Evolutionary conservation across 2,329 filamentous ascomycete species (phyloP), one percentile per base, ranked within the genome.

Genomic region (Hansfordia pulvinata): DNA sequence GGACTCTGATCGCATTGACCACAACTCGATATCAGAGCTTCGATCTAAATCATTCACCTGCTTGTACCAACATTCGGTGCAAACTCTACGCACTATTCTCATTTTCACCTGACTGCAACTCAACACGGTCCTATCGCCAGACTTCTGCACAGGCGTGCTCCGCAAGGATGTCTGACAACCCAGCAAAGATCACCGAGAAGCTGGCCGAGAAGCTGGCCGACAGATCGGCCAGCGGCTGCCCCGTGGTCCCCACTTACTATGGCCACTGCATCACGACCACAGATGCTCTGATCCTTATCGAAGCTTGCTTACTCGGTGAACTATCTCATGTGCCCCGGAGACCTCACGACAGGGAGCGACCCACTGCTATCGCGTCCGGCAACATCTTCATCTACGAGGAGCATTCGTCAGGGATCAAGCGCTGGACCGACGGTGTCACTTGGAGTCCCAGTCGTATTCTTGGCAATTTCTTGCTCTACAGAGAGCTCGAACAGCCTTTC

Each of bases 381-480:
- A 78, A 79, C 38, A 70, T 93, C 24, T 90, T 93, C 53, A 82
- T 93, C 37, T 94, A 93, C 50, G 84, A 93, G 44, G 84, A 93
- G 49, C 77, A 83, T 34, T 76, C 82, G 0, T 92, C 85, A 0
- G 84, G 84, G 5, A 93, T 93, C 55, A 92, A 92, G 56, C 68
- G 86, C 30, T 94, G 86, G 86, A 93, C 85, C 0, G 86, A 94
- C 40, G 85, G 86, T 10, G 72, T 88, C 8, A 76, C 78, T 6
- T 94, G 86, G 86, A 92, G 82, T 39, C 86, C 86, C 0, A 92
- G 77, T 50, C 76, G 80, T 10, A 88, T 92, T 25, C 61, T 88
- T 25, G 78, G 77, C 31, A 90, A 90, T 46, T 92, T 84, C 40
- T 64, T 93, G 22, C 70, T 92, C 38, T 93, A 93, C 44, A 74